Evolutionary conservation across 331 rosid genomes (phyloP), one percentile per base, ranked within the genome.

Genomic region (Spiraea crenata): DNA sequence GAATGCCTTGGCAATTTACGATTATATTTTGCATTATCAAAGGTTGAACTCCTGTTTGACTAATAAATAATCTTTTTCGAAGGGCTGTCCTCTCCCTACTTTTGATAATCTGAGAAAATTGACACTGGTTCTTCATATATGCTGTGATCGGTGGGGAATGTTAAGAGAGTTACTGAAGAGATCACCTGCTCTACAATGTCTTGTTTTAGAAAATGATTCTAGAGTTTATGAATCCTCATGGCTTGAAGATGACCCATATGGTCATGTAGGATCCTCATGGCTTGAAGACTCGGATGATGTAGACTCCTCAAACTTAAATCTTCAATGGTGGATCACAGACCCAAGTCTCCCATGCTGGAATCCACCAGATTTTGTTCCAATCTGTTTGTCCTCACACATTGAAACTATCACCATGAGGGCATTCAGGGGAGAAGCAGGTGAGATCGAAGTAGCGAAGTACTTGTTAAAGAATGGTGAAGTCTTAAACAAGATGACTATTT

Each of bases 331-430:
- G 31, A 25, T 25, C 31, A 25, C 31, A 25, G 31, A 25, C 31
- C 31, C 31, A 25, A 25, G 31, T 25, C 2, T 25, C 31, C 31
- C 31, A 25, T 25, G 31, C 31, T 25, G 31, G 31, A 25, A 25
- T 46, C 46, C 70, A 12, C 70, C 56, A 13, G 25, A 65, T 12
- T 46, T 31, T 65, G 70, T 31, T 25, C 70, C 70, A 17, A 34
- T 31, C 13, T 65, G 25, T 65, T 46, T 47, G 37, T 25, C 31
- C 56, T 45, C 56, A 31, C 41, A 65, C 31, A 35, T 65, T 20
- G 46, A 46, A 34, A 15, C 5, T 20, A 37, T 65, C 42, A 5
- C 41, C 56, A 12, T 25, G 46, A 46, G 19, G 55, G 70, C 39
- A 65, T 31, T 46, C 41, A 2, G 8, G 6, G 56, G 70, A 45